A percentile compares a stretch with the other conserved stretches of the same genome.
Conservation (phyloP, 805 yeast species). For the Starmerella vitae region DNA sequence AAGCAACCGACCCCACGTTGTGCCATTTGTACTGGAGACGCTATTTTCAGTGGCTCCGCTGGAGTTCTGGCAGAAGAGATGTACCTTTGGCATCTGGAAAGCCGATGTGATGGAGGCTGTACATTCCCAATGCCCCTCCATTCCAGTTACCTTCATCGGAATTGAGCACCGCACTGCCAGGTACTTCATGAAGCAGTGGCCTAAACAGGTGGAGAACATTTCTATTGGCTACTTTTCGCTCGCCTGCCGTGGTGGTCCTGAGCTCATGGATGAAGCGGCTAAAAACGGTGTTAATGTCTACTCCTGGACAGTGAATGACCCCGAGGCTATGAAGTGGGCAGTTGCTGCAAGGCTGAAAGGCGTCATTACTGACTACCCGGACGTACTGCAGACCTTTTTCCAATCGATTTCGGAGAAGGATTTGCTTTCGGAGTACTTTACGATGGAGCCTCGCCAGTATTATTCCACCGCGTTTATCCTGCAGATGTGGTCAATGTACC, state of each 20-base stretch:
- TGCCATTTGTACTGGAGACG: slow-evolving; percentile 30
- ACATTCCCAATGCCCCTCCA: slow-evolving; percentile 28
- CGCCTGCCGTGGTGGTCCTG: slow-evolving; percentile 33
- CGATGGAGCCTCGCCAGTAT: slow-evolving; percentile 20
- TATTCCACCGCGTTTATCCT: slow-evolving; percentile 15
- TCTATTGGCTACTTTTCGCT: slow-evolving; percentile 34
- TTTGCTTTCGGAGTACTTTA: slow-evolving; percentile 21
- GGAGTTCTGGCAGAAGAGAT: slow-evolving; percentile 33
- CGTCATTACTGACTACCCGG: slow-evolving; percentile 33
- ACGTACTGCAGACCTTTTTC: slow-evolving; percentile 17
- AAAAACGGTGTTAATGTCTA: slow-evolving; percentile 30
- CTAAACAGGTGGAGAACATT: slow-evolving; percentile 44
- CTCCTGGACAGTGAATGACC: slow-evolving; percentile 41
- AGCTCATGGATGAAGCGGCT: slow-evolving; percentile 26
- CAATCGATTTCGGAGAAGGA: slow-evolving; percentile 19
- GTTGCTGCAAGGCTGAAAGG: slow-evolving; percentile 29
- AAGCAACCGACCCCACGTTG: slow-evolving; percentile 33
- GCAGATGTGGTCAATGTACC: slow-evolving; percentile 18
- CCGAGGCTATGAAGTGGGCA: slow-evolving; percentile 30
- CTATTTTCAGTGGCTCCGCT: slow-evolving; percentile 31
- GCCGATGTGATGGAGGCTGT: slow-evolving; percentile 35
- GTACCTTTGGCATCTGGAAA: slow-evolving; percentile 44
- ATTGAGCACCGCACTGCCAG: slow-evolving; percentile 29
- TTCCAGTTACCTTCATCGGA: slow-evolving; percentile 29
- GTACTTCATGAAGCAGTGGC: slow-evolving; percentile 26